These are phyloP conservation scores for Monosporascus cannonballus DNA, from an alignment of 2,329 filamentous ascomycete genomes.

Conservation along the genomic window DNA sequence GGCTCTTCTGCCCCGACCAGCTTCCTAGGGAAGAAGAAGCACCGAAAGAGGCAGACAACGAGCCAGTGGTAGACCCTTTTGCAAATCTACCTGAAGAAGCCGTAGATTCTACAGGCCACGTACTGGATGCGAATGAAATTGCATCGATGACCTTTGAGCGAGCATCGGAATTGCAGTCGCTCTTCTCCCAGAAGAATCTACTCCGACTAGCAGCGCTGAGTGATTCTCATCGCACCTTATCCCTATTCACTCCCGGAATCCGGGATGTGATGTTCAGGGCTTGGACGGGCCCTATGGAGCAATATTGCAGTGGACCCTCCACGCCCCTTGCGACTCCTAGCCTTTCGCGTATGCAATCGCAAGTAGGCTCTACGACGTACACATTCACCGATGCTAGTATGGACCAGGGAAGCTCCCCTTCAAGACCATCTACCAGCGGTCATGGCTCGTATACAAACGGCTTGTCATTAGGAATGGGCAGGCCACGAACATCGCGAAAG, in stretches of 20 bases:
- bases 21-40: slow-evolving; percentile 58
- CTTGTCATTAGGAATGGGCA: slow-evolving; percentile 55
- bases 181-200: slow-evolving; percentile 94
- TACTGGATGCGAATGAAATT: slow-evolving; percentile 68
- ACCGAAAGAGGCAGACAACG: slow-evolving; percentile 42
- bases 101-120: slow-evolving; percentile 73
- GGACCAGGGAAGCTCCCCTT: slow-evolving; percentile 56
- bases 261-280: slow-evolving; percentile 86
- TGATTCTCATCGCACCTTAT: slow-evolving; percentile 84
- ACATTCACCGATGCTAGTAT: slow-evolving; percentile 67
- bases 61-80: slow-evolving; percentile 70
- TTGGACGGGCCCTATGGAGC: slow-evolving; percentile 76
- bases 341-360: slow-evolving; percentile 58
- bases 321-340: slow-evolving; percentile 44
- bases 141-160: slow-evolving; percentile 74
- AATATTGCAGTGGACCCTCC: slow-evolving; percentile 50
- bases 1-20: slow-evolving; percentile 86
- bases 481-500: slow-evolving; percentile 60
- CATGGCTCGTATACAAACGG: slow-evolving; percentile 56
- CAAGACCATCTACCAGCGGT: slow-evolving; percentile 61
- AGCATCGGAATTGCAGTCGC: slow-evolving; percentile 73
- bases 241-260: slow-evolving; percentile 87
- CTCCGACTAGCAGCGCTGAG: slow-evolving; percentile 75
- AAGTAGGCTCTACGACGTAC: slow-evolving; percentile 55
- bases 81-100: slow-evolving; percentile 75